Base-by-base conservation (phyloP, 306 rosid species). In the Prunus mongolica region DNA sequence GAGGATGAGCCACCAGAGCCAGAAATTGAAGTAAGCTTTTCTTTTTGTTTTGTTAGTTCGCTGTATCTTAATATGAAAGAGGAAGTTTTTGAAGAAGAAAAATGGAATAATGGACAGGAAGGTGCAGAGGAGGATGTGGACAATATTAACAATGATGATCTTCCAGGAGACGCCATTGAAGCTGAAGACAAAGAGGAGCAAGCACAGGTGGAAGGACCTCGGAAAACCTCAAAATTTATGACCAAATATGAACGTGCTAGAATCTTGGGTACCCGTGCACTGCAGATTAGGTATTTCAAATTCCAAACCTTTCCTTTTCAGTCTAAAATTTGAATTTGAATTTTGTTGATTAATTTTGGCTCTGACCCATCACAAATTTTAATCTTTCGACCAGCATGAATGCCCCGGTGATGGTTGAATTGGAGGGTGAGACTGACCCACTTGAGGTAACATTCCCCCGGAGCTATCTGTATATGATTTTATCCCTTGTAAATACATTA, bases 371-470 rank as follows among this genome's bases (percentile, higher is more conserved):
- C 64, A 34, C 75, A 44, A 56, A 76, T 25, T 67, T 56, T 56
- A 20, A 10, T 56, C 2, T 20, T 56, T 56, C 13, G 62, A 34
- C 57, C 97, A 91, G 98, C 83, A 91, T 94, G 98, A 94, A 94
- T 73, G 98, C 98, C 32, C 98, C 98, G 79, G 97, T 94, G 18
- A 91, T 94, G 97, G 97, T 91, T 1, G 97, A 91, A 88, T 85
- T 94, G 85, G 96, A 91, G 85, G 97, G 98, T 57, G 98, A 94
- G 81, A 94, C 96, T 51, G 98, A 94, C 71, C 97, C 98, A 22
- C 97, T 94, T 51, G 97, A 94, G 97, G 98, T 94, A 83, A 81
- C 78, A 51, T n/a, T 22, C 62, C 28, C 62, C 57, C 16, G 8
- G 1, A 52, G 11, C 1, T 52, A 5, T 38, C 44, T 38, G 44